Evolutionary conservation across 306 rosid species (phyloP).

Genomic region (Alnus glutinosa): DNA sequence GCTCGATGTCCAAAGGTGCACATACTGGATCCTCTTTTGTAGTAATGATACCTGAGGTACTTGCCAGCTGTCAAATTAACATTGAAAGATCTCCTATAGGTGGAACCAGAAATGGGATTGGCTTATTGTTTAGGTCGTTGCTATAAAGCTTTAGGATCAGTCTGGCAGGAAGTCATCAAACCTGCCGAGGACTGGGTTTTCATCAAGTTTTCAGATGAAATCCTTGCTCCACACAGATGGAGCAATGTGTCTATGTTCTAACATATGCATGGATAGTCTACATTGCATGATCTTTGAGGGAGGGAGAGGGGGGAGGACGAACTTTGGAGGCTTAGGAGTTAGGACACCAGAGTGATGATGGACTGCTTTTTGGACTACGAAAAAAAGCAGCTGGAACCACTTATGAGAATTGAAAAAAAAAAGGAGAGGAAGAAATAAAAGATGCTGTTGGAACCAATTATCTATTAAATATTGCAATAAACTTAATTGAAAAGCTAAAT

Average conservation of each 20-base stretch:
- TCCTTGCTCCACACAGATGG: slow-evolving; percentile 5
- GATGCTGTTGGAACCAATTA: slow-evolving; percentile 8
- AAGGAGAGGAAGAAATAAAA: not conserved
- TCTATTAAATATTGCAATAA: not conserved
- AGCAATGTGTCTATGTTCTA: not conserved
- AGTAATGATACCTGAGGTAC: slow-evolving; percentile 2
- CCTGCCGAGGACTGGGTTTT: not conserved
- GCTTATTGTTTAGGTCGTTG: slow-evolving; percentile 1
- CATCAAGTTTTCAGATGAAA: not conserved
- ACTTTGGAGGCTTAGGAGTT: not conserved
- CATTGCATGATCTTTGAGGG: not conserved
- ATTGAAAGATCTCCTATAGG: not conserved
- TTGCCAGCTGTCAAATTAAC: slow-evolving; percentile 9
- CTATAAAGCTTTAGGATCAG: not conserved
- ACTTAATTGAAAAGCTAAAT: not conserved
- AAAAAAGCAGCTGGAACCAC: not conserved
- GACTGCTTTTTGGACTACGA: not conserved
- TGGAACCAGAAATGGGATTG: not conserved
- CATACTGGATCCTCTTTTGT: slow-evolving; percentile 19
- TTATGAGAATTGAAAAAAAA: not conserved
- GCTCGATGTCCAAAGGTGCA: slow-evolving; percentile 84
- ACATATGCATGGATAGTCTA: not conserved
- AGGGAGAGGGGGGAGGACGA: too few relatives aligned
- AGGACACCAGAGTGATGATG: not conserved
- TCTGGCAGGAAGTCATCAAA: not conserved